These are phyloP conservation scores for Paramecium sonneborni DNA, from an alignment of 73 alveolate species.

Conservation along the genomic window DNA sequence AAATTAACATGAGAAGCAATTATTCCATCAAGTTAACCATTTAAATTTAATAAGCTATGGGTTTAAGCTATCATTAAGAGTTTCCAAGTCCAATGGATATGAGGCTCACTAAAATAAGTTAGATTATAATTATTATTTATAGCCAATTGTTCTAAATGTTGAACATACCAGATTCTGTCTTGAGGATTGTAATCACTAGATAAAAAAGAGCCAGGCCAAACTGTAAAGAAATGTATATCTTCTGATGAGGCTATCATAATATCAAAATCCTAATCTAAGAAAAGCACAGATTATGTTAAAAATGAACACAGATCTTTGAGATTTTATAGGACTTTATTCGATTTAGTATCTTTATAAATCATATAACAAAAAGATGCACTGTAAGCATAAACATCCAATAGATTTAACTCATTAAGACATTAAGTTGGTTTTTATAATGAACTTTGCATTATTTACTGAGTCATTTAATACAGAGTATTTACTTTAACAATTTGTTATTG, in stretches of 20 bases:
- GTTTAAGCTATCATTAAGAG: slow-evolving; percentile 11
- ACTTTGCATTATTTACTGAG: background rate
- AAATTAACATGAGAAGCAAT: background rate
- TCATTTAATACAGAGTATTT: background rate
- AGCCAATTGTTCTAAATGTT: background rate
- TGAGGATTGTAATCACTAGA: background rate
- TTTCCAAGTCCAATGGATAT: slow-evolving; percentile 11
- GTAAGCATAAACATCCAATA: background rate
- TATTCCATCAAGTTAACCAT: background rate
- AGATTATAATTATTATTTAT: background rate
- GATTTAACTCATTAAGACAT: background rate
- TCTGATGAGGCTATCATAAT: background rate
- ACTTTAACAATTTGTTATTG: background rate
- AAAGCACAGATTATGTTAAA: background rate
- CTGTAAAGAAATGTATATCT: background rate
- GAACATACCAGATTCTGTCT: background rate
- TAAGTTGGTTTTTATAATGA: background rate
- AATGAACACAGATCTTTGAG: background rate
- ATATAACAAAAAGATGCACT: slow-evolving; percentile 3
- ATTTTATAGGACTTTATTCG: background rate
- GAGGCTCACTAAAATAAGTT: background rate
- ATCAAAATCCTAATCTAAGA: background rate
- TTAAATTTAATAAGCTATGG: background rate
- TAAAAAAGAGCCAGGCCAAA: slow-evolving; percentile 2
- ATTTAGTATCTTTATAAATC: background rate